These are phyloP conservation scores for Cladosporium sp. DNA, from an alignment of 2,329 filamentous ascomycete species.

Conservation along the genomic window DNA sequence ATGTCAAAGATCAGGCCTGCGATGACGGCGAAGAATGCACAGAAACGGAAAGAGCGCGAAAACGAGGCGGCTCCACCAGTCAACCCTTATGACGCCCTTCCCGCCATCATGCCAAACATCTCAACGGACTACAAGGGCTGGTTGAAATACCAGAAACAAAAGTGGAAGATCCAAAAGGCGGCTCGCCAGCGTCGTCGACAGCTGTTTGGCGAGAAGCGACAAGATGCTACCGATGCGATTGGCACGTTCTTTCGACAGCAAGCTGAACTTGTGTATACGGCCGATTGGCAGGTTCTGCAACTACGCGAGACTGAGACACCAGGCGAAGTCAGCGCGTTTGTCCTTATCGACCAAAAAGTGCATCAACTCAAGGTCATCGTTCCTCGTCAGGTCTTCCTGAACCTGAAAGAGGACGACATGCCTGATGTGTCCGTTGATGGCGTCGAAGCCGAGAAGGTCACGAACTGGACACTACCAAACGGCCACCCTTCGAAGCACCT, in stretches of 20 bases:
- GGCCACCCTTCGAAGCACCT: conserved; percentile 91
- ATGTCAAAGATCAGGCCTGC: conserved; percentile 44
- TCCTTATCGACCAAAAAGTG: conserved; percentile 89
- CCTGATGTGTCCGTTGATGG: conserved; percentile 84
- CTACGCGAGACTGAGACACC: conserved; percentile 77
- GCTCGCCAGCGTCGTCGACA: conserved; percentile 81
- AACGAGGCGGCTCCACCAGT: conserved; percentile 35
- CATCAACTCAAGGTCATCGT: conserved; percentile 86
- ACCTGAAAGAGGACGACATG: conserved; percentile 80
- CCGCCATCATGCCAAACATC: conserved; percentile 77
- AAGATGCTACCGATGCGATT: conserved; percentile 56
- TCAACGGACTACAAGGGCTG: conserved; percentile 85
- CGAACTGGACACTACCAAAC: conserved; percentile 88
- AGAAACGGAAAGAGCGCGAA: conserved; percentile 48
- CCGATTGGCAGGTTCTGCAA: conserved; percentile 92
- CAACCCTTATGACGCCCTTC: conserved; percentile 79
- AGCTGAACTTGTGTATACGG: conserved; percentile 83
- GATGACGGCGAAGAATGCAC: conserved; percentile 31
- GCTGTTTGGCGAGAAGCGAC: conserved; percentile 81
- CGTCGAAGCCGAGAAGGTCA: conserved; percentile 87
- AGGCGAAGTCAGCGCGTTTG: conserved; percentile 81
- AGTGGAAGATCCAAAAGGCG: conserved; percentile 97
- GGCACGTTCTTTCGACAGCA: conserved; percentile 83
- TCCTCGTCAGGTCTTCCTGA: conserved; percentile 83
- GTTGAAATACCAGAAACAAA: conserved; percentile 92